Base-by-base conservation (phyloP, 495 filamentous ascomycete genomes). In the Penicillium coffeae region DNA sequence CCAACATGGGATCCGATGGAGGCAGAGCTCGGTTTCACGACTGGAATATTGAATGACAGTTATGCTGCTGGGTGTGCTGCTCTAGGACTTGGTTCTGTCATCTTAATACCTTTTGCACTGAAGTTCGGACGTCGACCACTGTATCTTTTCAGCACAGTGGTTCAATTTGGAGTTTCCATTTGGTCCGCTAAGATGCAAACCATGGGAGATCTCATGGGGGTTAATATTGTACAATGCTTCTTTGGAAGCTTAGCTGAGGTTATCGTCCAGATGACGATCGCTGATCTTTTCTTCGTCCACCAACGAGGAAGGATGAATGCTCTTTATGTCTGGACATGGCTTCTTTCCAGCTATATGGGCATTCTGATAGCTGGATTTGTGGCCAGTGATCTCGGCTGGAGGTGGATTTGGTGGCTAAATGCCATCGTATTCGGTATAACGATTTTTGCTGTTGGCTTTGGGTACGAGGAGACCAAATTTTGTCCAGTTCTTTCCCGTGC, bases 401-500 rank as follows among this genome's bases (percentile, higher is more conserved):
- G 66, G 3, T 77, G 74, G 72, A 64, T 75, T 5, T 78, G 71
- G 64, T 78, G 74, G 76, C 76, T 68, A 66, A 65, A 58, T 40
- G 63, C 60, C 6, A 76, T 77, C 19, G 56, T 76, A 14, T 65
- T 75, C 21, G 75, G 67, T 2, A 33, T 21, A 1, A 55, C 50
- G 4, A 38, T 56, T 2, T 16, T 50, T 12, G 44, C 33, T 8
- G 53, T 62, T 14, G 19, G 56, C 2, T 59, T 60, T 14, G 33
- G 57, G 8, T 60, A 60, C 21, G 58, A 58, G 19, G 50, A 59
- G 30, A 56, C 50, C 1, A 56, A 54, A 47, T 59, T 54, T 20
- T 35, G 12, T 32, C 14, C 15, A 0, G 42, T 27, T 14, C 18
- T 39, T 14, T 48, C 56, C 39, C 37, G 56, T 10, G 57, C 46